Percentiles rank a stretch among this genome's conserved stretches.
Evolutionary conservation across 163 green algal species (phyloP).

Genomic region (Chlamydomonas reinhardtii): DNA sequence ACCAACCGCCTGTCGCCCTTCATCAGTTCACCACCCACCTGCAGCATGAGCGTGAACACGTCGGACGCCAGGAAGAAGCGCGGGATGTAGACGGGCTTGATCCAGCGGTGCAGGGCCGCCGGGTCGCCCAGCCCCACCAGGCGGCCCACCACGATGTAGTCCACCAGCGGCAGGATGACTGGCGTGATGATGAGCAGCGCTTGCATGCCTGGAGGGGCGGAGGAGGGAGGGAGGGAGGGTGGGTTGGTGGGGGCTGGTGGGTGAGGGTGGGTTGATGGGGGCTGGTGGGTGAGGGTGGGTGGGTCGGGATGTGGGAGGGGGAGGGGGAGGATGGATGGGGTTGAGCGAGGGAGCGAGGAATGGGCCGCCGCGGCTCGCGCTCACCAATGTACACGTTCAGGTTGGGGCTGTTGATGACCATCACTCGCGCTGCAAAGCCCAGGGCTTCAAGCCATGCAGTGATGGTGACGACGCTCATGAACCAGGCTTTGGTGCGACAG

Average conservation of each 20-base stretch:
- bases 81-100: neutral
- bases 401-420: neutral
- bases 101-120: too few relatives aligned
- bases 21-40: too few relatives aligned
- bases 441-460: neutral
- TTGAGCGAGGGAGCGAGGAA: too few relatives aligned
- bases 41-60: constrained; percentile 1
- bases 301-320: too few relatives aligned
- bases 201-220: neutral
- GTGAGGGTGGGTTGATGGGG: neutral
- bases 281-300: too few relatives aligned
- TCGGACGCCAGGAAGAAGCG: constrained; percentile 5
- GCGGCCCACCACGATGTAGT: constrained; percentile 42
- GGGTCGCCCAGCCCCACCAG: constrained; percentile 6
- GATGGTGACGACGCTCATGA: neutral
- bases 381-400: neutral
- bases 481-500: neutral
- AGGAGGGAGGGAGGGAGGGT: neutral
- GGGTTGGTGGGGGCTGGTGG: neutral
- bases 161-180: constrained; percentile 43
- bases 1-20: too few relatives aligned
- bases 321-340: too few relatives aligned
- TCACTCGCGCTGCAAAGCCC: neutral
- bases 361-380: too few relatives aligned
- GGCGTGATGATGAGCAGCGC: constrained; percentile 48